phyloP scores from a whole-genome alignment of 2,329 filamentous ascomycete species.

The Aspergillus felis region DNA sequence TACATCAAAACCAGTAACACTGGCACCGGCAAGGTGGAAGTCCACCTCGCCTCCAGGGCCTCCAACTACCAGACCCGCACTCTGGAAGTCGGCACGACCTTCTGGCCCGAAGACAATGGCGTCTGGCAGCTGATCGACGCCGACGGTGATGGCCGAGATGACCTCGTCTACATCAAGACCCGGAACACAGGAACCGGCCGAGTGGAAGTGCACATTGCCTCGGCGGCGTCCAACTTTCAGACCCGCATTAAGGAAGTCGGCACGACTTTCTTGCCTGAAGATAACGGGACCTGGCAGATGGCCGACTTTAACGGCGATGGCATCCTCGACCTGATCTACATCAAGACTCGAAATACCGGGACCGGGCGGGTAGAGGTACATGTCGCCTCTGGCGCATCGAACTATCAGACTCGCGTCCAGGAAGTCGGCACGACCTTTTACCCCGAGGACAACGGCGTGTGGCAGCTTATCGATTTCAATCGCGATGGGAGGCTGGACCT shows the following conservation, averaged over 20 bases:
- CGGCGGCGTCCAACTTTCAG: slow-evolving; percentile 23
- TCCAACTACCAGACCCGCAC: slow-evolving; percentile 48
- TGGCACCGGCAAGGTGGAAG: slow-evolving; percentile 14
- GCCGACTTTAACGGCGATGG: slow-evolving; percentile 11
- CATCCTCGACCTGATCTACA: slow-evolving; percentile 12
- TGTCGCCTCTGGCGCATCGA: slow-evolving; percentile 12
- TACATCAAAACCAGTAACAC: slow-evolving; percentile 15
- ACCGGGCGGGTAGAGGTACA: slow-evolving; percentile 12
- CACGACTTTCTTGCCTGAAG: slow-evolving; percentile 47
- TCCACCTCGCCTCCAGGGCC: slow-evolving; percentile 10
- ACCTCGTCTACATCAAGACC: slow-evolving; percentile 14
- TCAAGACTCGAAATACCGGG: slow-evolving; percentile 12
- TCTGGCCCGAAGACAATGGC: slow-evolving; percentile 18
- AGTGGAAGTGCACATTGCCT: slow-evolving; percentile 13
- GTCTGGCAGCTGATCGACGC: slow-evolving; percentile 10
- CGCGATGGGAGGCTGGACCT: neutral
- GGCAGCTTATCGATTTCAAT: neutral
- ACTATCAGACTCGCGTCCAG: slow-evolving; percentile 10
- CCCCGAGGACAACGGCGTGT: slow-evolving; percentile 6
- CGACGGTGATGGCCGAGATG: slow-evolving; percentile 10
- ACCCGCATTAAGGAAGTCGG: slow-evolving; percentile 63
- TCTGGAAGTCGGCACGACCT: slow-evolving; percentile 63
- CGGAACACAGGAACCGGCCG: slow-evolving; percentile 11
- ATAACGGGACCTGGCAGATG: slow-evolving; percentile 12
- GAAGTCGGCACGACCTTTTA: slow-evolving; percentile 7